Base-by-base conservation (phyloP, 2,329 filamentous ascomycete species). In the Sporothrix pseudoabietina region DNA sequence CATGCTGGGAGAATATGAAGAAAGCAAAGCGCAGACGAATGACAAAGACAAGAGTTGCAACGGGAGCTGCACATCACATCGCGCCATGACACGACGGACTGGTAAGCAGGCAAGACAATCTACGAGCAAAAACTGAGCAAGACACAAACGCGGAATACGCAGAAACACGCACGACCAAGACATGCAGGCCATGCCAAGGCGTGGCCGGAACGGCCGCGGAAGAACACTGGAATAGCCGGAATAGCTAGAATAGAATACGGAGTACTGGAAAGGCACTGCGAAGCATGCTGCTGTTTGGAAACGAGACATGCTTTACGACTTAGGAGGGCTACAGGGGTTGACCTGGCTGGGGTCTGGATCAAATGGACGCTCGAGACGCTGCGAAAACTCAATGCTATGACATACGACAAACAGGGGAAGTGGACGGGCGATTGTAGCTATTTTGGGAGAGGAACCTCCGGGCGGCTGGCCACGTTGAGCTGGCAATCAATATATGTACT, bases 21-120 rank as follows among this genome's bases (percentile, higher is more conserved):
- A 30, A 59, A 59, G n/a, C 30, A 65, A 6, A 12, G 12, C 14
- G 30, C 6, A 44, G 39, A 26, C 3, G 9, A 16, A 44, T 7
- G 12, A 19, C 35, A 35, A 35, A 35, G 35, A 49, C 14, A 19
- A 19, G 14, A 3, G 41, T 30, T 16, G 61, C 22, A 16, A 47
- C 22, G 61, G 22, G 14, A 22, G 4, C n/a, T n/a, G 39, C n/a
- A 30, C 61, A 47, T 44, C 59, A 30, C 61, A 47, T 44, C 59
- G 59, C 59, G 59, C 44, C 35, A n/a, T 65, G 59, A 65, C 59
- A 65, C 59, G 59, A 41, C n/a, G 59, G 59, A 44, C 59, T 65
- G 59, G 59, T 3, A 35, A 35, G 55, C 22, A n/a, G n/a, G n/a
- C n/a, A 26, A 55, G 30, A 59, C 55, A 59, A 16, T 59, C 55